A percentile compares a stretch with the other conserved stretches of the same genome.
Evolutionary conservation across 2,329 filamentous ascomycete species (phyloP).

Genomic region (Calonectria hawksworthii): DNA sequence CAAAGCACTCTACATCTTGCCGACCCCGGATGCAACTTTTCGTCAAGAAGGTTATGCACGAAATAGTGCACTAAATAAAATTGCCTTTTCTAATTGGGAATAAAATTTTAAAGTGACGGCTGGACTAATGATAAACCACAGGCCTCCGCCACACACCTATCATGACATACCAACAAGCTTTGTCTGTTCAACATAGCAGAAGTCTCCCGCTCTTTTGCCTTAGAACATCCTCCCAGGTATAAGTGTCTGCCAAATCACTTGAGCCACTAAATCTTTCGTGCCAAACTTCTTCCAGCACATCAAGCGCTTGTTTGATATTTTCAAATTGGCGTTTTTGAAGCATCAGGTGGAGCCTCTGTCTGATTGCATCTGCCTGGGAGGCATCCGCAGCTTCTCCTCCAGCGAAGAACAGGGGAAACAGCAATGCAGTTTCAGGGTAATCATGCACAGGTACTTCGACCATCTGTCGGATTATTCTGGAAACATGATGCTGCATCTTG

Average conservation of each 20-base stretch:
- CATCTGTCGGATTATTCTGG: not conserved
- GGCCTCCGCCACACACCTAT: too few relatives aligned
- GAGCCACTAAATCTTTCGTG: not conserved
- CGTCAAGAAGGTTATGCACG: too few relatives aligned
- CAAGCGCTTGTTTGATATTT: constrained; percentile 8
- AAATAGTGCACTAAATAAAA: too few relatives aligned
- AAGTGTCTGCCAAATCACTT: not conserved
- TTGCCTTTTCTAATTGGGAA: too few relatives aligned
- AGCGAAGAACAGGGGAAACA: constrained; percentile 8
- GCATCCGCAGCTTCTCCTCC: not conserved
- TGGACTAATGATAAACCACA: too few relatives aligned
- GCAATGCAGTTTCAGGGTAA: not conserved
- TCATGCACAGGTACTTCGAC: not conserved
- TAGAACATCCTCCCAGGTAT: not conserved
- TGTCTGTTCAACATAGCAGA: not conserved
- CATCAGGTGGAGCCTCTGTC: not conserved
- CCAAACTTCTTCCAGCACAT: constrained; percentile 9
- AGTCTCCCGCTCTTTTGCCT: not conserved
- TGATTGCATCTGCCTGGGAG: not conserved
- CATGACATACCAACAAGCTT: too few relatives aligned
- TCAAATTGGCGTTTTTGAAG: constrained; percentile 3
- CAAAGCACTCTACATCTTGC: too few relatives aligned
- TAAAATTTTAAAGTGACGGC: too few relatives aligned
- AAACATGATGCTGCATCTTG: constrained; percentile 3
- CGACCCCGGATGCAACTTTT: too few relatives aligned